Evolutionary conservation across 148 eudicot genomes (phyloP).

Genomic region (Cornus florida): DNA sequence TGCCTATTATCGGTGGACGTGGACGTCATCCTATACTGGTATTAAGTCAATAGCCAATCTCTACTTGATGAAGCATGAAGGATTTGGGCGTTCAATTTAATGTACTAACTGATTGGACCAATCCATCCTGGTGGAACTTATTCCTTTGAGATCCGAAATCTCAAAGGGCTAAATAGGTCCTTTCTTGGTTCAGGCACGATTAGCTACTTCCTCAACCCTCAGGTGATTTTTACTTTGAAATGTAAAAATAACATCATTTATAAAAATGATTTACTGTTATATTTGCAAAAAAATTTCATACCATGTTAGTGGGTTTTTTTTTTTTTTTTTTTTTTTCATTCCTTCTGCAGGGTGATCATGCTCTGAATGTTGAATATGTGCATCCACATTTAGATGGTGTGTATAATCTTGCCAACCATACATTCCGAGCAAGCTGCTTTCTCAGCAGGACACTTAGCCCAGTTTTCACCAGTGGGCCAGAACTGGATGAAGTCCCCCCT

Average conservation of each 20-base stretch:
- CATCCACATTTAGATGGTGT: slow-evolving; percentile 93
- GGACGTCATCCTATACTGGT: slow-evolving; percentile 95
- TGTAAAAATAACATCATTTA: not conserved
- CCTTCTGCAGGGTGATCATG: slow-evolving; percentile 76
- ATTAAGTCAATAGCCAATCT: slow-evolving; percentile 13
- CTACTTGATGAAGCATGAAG: not conserved
- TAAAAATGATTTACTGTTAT: not conserved
- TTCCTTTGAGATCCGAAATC: slow-evolving; percentile 89
- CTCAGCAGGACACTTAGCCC: slow-evolving; percentile 94
- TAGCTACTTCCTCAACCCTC: slow-evolving; percentile 91
- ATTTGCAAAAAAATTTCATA: not conserved
- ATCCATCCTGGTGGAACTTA: slow-evolving; percentile 93
- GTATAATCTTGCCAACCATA: slow-evolving; percentile 68
- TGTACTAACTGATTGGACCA: slow-evolving; percentile 25
- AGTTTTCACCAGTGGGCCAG: slow-evolving; percentile 95
- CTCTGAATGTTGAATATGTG: slow-evolving; percentile 92
- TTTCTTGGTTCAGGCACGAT: slow-evolving; percentile 89
- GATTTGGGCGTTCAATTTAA: not conserved
- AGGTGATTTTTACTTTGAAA: slow-evolving; percentile 43
- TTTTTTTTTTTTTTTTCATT: not conserved
- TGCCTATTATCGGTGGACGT: slow-evolving; percentile 94
- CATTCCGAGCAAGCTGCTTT: slow-evolving; percentile 74
- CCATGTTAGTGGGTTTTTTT: not conserved
- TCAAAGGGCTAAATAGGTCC: slow-evolving; percentile 86
- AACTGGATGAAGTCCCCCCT: slow-evolving; percentile 94